These are phyloP conservation scores for Arthroderma sp. DNA, from an alignment of 2,329 filamentous ascomycete genomes.

Conservation along the genomic window DNA sequence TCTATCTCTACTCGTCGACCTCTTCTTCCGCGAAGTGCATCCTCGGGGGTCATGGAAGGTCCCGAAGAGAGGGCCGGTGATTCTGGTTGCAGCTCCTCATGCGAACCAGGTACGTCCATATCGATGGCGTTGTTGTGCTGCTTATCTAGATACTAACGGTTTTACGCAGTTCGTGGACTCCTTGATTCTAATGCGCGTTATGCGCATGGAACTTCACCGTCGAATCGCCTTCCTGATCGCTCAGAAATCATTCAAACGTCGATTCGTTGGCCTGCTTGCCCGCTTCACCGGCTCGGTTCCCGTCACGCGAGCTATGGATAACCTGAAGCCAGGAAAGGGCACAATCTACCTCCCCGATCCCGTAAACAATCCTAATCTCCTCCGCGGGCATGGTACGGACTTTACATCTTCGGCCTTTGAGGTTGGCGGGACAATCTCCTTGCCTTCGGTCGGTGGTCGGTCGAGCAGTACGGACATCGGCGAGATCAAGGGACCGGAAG, in stretches of 20 bases:
- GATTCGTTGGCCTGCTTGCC: constrained; percentile 78
- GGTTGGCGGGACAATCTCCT: constrained; percentile 69
- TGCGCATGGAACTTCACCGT: constrained; percentile 74
- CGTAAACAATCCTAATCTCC: constrained; percentile 65
- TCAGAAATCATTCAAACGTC: constrained; percentile 83
- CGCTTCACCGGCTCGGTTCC: constrained; percentile 77
- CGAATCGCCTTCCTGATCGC: constrained; percentile 88
- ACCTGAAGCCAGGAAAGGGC: constrained; percentile 65
- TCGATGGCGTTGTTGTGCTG: not conserved
- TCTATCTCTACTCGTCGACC: constrained; percentile 63
- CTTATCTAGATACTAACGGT: not conserved
- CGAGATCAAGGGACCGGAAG: constrained; percentile 65
- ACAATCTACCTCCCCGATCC: constrained; percentile 83
- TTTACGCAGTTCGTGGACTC: constrained; percentile 81
- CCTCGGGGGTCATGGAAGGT: constrained; percentile 92
- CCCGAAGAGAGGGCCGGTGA: constrained; percentile 72
- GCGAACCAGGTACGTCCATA: constrained; percentile 65
- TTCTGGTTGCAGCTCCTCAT: constrained; percentile 93
- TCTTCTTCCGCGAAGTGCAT: constrained; percentile 97
- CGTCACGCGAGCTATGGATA: constrained; percentile 85
- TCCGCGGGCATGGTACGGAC: constrained; percentile 68
- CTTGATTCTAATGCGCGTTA: constrained; percentile 79
- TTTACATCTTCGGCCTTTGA: constrained; percentile 63
- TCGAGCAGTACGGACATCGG: constrained; percentile 74
- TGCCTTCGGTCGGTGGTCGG: constrained; percentile 71